These are phyloP conservation scores for Zygoascus tannicola DNA, from an alignment of 805 yeast genomes.

Conservation along the genomic window DNA sequence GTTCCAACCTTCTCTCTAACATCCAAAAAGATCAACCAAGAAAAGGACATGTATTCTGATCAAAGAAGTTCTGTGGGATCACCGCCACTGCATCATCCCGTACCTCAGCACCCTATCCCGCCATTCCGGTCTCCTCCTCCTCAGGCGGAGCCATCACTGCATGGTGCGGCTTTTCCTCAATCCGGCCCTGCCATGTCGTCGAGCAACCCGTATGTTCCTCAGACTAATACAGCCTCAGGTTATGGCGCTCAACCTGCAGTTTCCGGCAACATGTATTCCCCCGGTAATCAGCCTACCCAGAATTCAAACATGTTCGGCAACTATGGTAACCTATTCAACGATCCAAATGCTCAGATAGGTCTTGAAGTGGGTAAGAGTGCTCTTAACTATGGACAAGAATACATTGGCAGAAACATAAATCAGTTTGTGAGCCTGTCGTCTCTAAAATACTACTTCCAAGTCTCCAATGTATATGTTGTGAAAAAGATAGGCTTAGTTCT, in stretches of 20 bases:
- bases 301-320: conserved; percentile 15
- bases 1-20: no score
- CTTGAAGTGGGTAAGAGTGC: conserved; percentile 84
- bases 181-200: conserved; percentile 1
- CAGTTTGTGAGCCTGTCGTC: conserved; percentile 43
- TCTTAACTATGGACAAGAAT: conserved; percentile 68
- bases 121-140: conserved; percentile 28
- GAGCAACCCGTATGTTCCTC: conserved; percentile 11
- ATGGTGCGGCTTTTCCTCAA: neutral
- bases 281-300: conserved; percentile 12
- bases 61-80: conserved; percentile 2
- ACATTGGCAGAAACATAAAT: conserved; percentile 60
- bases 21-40: no score
- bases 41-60: conserved; percentile 1
- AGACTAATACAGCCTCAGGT: conserved; percentile 11
- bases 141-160: conserved; percentile 6
- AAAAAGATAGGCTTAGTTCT: conserved; percentile 62
- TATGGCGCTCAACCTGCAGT: conserved; percentile 24
- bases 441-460: conserved; percentile 81
- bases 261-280: conserved; percentile 8
- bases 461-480: conserved; percentile 78
- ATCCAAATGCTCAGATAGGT: conserved; percentile 77
- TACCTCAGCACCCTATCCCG: conserved; percentile 37
- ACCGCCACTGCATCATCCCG: conserved; percentile 37
- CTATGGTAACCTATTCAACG: conserved; percentile 45